Evolutionary conservation across 2,329 filamentous ascomycete genomes (phyloP), one percentile per base, ranked within the genome.

Genomic region (Rasamsonia emersonii): DNA sequence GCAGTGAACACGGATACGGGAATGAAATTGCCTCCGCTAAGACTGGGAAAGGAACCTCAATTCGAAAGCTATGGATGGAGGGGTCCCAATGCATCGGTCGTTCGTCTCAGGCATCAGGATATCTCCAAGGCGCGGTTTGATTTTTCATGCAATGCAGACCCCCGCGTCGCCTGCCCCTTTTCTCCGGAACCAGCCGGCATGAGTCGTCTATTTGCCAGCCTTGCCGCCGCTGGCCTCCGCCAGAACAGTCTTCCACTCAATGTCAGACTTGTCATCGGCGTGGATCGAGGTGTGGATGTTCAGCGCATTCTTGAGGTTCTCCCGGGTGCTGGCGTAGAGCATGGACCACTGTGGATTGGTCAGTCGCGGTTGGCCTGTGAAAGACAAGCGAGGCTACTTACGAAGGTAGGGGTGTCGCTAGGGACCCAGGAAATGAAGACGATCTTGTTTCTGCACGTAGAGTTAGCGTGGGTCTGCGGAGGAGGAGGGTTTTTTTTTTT

Each of bases 371-470:
- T 24, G 3, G 8, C 6, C 24, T 9, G n/a, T n/a, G n/a, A n/a
- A n/a, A 16, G 7, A 8, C 18, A 11, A 9, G 5, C 32, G 18
- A 21, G 30, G 25, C 21, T 7, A 47, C 58, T 49, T 55, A 65
- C 62, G 40, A 58, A 50, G 32, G 54, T 60, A 30, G 59, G 48
- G 30, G 59, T 52, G 1, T 57, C 56, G 33, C 39, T 45, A 33
- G 62, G 62, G 26, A 63, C 60, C 62, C 62, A 66, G 37, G 61
- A 66, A 44, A 69, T 68, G 56, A 69, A 68, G 36, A 65, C 51
- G 43, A 68, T 68, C 54, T 69, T 69, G 56, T 56, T 65, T 47
- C 65, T 68, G 33, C 31, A 39, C 3, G 24, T 24, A 11, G n/a
- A 13, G 9, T 21, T 30, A 39, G 33, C 16, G n/a, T n/a, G n/a